phyloP scores from a whole-genome alignment of 371 early-diverging fungal species.

The Saksenaea oblongispora region DNA sequence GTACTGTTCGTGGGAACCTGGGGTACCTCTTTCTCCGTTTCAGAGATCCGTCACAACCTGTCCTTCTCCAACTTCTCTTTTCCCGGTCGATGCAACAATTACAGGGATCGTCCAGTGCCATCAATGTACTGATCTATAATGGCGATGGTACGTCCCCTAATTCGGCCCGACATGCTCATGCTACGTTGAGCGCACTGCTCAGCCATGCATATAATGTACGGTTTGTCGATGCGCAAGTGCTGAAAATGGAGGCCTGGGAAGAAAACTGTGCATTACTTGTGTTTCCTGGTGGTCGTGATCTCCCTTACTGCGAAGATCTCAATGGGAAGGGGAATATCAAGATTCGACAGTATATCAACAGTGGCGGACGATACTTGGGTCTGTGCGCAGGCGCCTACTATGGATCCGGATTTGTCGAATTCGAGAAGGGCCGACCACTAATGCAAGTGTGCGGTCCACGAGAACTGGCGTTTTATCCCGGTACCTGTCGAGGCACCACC shows the following conservation, averaged over 20 bases:
- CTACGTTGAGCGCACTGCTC: constrained; percentile 66
- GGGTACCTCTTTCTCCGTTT: too few species aligned
- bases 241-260: constrained; percentile 83
- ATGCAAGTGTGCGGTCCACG: constrained; percentile 73
- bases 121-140: constrained; percentile 87
- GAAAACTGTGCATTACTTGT: constrained; percentile 77
- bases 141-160: constrained; percentile 72
- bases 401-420: constrained; percentile 69
- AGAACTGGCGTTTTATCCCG: constrained; percentile 72
- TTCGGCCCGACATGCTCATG: constrained; percentile 63
- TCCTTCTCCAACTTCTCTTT: neutral
- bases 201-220: constrained; percentile 82
- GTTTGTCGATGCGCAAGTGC: constrained; percentile 67
- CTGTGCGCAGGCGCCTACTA: constrained; percentile 94
- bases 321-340: constrained; percentile 55
- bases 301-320: constrained; percentile 75
- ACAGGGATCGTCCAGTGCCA: constrained; percentile 15
- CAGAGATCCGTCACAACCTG: too few species aligned
- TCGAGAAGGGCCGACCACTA: constrained; percentile 64
- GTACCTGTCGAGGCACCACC: constrained; percentile 70
- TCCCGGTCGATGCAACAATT: neutral
- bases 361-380: constrained; percentile 89
- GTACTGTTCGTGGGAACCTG: too few species aligned
- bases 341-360: constrained; percentile 69
- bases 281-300: constrained; percentile 88